Evolutionary conservation across 176 grass and related monocot species (phyloP).

Genomic region (Oryza rufipogon): DNA sequence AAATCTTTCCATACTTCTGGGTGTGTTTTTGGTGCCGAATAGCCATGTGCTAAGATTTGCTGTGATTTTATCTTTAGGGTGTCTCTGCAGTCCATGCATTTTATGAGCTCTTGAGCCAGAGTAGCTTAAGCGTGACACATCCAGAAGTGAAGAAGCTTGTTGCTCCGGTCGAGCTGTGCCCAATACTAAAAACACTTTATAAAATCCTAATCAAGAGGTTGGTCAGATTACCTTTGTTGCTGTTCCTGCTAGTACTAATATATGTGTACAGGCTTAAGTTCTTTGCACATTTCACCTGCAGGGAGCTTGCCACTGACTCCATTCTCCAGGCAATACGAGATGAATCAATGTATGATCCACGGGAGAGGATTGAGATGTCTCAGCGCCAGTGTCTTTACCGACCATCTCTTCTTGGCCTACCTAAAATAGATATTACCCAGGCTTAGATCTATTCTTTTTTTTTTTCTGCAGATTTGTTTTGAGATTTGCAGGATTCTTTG

Average conservation of each 20-base stretch:
- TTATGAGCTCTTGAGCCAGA: constrained; percentile 89
- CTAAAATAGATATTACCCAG: constrained; percentile 38
- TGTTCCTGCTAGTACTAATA: background rate
- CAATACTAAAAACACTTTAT: constrained; percentile 87
- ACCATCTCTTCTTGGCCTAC: constrained; percentile 73
- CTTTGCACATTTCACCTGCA: constrained; percentile 42
- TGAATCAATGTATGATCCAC: constrained; percentile 89
- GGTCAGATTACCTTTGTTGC: background rate
- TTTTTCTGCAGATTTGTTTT: background rate
- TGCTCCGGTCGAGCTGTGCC: constrained; percentile 89
- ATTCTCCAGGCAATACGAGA: constrained; percentile 91
- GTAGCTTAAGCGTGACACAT: constrained; percentile 83
- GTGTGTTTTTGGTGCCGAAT: background rate
- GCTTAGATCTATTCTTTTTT: constrained; percentile 15
- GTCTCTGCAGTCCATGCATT: constrained; percentile 94
- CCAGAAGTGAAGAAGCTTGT: constrained; percentile 82
- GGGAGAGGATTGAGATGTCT: constrained; percentile 79
- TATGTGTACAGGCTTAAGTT: background rate
- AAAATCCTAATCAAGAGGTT: constrained; percentile 97
- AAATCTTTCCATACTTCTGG: constrained; percentile 1
- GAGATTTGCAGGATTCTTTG: background rate
- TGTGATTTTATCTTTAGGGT: constrained; percentile 55
- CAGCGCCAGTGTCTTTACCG: constrained; percentile 73
- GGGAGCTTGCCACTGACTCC: constrained; percentile 62
- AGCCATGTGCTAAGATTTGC: constrained; percentile 19